Base-by-base conservation (phyloP, 2,329 filamentous ascomycete genomes). In the Curvularia lunata region DNA sequence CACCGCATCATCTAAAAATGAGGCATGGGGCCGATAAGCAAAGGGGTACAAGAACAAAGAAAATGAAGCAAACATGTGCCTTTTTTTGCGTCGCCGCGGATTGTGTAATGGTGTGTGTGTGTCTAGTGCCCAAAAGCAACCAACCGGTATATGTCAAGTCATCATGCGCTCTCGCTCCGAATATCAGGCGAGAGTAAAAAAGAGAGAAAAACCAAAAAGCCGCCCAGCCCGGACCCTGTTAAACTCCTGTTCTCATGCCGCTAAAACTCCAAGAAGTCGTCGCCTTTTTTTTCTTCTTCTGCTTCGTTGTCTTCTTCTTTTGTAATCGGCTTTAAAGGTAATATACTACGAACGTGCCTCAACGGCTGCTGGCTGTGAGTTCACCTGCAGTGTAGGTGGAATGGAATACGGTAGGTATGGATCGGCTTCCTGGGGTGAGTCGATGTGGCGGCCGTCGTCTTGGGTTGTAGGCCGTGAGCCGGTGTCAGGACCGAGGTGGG, bases 401-500 rank as follows among this genome's bases (percentile, higher is more conserved):
- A 68, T 52, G 7, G 66, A 66, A 48, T 68, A 75, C 12, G 58
- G 59, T 2, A 57, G 62, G 21, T 65, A 69, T 3, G 68, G 64
- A 4, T 64, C 63, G 41, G 57, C 58, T 19, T 66, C 61, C 34
- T 57, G 55, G 28, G 64, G 59, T 9, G 54, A 59, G 6, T 59
- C 47, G 0, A 48, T 43, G 28, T 54, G 48, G 25, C 59, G 57
- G 9, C 66, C 58, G 42, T 75, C 69, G 56, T 73, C 64, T 52
- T 70, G 63, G 1, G 72, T 75, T 16, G 62, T 59, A 2, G 71
- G 70, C 7, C 68, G 63, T 8, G 71, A 69, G 52, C 63, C 67
- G 7, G 61, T 68, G 40, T 77, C 75, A n/a, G 73, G 67, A 48
- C 73, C 73, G 58, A 92, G 86, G 66, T 91, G 88, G 1, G 91